Percentiles rank a stretch among this genome's conserved stretches.
These are phyloP conservation scores for Tagetes erecta DNA, from an alignment of 129 eudicot species.

Conservation along the genomic window DNA sequence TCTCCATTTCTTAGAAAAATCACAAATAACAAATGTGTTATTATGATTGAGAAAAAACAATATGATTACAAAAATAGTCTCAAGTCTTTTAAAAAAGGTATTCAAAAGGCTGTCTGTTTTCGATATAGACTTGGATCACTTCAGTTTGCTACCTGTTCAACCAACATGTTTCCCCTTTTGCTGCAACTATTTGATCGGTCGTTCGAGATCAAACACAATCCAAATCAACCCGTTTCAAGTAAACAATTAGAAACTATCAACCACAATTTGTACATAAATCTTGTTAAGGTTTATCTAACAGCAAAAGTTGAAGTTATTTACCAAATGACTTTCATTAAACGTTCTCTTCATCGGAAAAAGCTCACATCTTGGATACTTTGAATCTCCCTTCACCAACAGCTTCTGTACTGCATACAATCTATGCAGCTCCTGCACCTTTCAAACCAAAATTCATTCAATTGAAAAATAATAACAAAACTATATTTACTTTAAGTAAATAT, in stretches of 20 bases:
- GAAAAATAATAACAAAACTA: background rate
- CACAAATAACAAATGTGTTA: background rate
- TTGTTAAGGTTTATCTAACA: background rate
- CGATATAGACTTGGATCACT: background rate
- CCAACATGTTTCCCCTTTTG: background rate
- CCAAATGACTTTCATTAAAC: conserved; percentile 27
- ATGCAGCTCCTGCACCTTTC: conserved; percentile 54
- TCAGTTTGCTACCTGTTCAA: background rate
- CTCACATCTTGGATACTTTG: conserved; percentile 27
- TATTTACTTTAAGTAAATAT: background rate
- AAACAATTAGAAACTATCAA: background rate
- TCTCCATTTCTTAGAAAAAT: background rate
- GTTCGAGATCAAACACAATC: conserved; percentile 8
- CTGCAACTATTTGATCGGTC: background rate
- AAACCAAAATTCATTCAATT: background rate
- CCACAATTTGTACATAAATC: background rate
- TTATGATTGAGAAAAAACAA: background rate
- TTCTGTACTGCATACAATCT: conserved; percentile 40
- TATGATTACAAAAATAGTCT: background rate
- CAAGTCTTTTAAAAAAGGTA: background rate
- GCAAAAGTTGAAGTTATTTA: conserved; percentile 3
- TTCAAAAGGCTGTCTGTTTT: background rate
- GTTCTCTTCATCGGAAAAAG: conserved; percentile 25
- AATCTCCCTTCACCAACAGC: conserved; percentile 40
- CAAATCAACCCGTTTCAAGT: background rate